A percentile compares a stretch with the other conserved stretches of the same genome.
Conservation (phyloP, 2,329 filamentous ascomycete species). For the Nannizzia gypsea region DNA sequence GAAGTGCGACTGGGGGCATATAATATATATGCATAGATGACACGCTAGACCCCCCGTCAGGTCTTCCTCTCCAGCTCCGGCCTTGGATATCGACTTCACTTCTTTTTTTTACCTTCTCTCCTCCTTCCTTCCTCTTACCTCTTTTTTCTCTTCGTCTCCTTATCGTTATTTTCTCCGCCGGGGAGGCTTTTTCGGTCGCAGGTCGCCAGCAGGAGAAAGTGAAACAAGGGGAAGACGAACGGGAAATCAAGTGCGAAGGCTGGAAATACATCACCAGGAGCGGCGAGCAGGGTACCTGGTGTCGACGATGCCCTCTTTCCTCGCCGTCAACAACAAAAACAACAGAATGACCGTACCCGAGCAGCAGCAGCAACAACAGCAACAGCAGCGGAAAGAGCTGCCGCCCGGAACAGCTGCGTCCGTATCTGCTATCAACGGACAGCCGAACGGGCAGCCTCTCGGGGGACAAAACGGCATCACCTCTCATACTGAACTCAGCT, state of each 20-base stretch:
- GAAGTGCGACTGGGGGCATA: background rate
- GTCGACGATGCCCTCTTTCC: conserved; percentile 44
- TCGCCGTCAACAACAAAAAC: conserved; percentile 42
- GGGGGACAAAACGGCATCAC: background rate
- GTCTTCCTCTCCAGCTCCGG: background rate
- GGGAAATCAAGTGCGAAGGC: background rate
- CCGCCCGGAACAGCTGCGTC: background rate
- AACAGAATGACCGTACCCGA: background rate
- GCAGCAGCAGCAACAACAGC: background rate
- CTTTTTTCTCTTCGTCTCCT: background rate
- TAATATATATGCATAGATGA: background rate
- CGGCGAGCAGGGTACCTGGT: background rate
- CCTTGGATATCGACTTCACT: background rate
- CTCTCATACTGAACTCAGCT: background rate
- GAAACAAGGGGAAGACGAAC: background rate
- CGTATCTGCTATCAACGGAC: background rate
- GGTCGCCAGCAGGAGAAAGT: background rate
- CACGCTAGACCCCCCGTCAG: background rate
- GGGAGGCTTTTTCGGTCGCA: background rate
- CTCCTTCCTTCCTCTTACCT: background rate
- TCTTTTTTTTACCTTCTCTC: background rate
- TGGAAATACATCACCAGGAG: background rate
- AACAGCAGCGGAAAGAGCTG: background rate
- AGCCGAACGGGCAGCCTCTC: background rate
- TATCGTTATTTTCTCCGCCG: background rate